A percentile compares a stretch with the other conserved stretches of the same genome.
These are phyloP conservation scores for Yarrowia sp. DNA, from an alignment of 805 yeast species.

Conservation along the genomic window DNA sequence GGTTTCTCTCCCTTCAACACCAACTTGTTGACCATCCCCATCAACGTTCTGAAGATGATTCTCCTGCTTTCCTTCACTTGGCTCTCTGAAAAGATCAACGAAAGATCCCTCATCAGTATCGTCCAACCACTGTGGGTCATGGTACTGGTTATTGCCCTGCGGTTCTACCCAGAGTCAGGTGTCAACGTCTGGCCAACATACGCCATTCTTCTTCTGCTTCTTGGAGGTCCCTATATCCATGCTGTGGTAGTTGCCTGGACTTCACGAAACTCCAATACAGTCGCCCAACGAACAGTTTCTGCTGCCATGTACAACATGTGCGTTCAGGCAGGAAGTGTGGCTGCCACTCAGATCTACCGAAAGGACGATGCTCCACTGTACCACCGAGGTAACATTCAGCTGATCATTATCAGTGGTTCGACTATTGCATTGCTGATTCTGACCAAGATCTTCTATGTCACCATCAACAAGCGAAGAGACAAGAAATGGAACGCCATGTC, in stretches of 20 bases:
- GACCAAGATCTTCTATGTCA: conserved; percentile 50
- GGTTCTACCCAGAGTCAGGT: conserved; percentile 42
- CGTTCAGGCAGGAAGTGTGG: conserved; percentile 64
- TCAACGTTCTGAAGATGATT: conserved; percentile 40
- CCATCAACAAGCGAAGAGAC: conserved; percentile 50
- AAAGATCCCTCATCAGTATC: conserved; percentile 39
- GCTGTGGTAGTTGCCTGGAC: conserved; percentile 66
- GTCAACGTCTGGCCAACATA: conserved; percentile 48
- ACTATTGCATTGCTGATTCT: conserved; percentile 42
- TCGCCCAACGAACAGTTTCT: conserved; percentile 66
- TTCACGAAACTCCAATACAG: conserved; percentile 67
- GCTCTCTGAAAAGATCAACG: conserved; percentile 40
- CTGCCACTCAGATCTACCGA: conserved; percentile 64
- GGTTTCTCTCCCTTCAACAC: conserved; percentile 62
- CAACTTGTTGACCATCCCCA: conserved; percentile 57
- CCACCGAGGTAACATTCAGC: conserved; percentile 58
- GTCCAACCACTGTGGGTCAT: conserved; percentile 41
- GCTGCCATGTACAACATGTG: conserved; percentile 71
- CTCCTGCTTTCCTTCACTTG: conserved; percentile 40
- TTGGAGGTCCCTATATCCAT: conserved; percentile 54
- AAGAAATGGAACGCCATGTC: conserved; percentile 61
- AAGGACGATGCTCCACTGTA: conserved; percentile 65
- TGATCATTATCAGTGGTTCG: conserved; percentile 44
- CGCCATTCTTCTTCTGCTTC: conserved; percentile 45
- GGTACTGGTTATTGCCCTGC: conserved; percentile 39